Conservation (phyloP, 2,329 filamentous ascomycete genomes). For the Talaromyces sp. region DNA sequence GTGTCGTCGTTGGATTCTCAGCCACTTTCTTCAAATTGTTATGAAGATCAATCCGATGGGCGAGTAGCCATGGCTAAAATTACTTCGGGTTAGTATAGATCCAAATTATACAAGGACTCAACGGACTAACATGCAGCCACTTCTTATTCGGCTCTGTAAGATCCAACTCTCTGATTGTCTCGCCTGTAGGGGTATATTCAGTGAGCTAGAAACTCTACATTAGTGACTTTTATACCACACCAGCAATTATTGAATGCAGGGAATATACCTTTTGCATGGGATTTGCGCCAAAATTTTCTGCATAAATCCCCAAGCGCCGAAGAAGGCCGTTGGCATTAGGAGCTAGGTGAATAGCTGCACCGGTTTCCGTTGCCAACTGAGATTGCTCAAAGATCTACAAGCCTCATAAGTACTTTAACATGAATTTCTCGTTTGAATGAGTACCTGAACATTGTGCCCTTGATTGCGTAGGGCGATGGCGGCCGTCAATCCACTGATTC, state of each 20-base stretch:
- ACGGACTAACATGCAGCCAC: background rate
- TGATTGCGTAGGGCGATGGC: slow-evolving; percentile 51
- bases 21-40: slow-evolving; percentile 51
- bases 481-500: slow-evolving; percentile 32
- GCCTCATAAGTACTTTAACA: background rate
- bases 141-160: background rate
- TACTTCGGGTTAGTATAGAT: background rate
- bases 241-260: too few species aligned
- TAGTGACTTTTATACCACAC: background rate
- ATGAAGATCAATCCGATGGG: slow-evolving; percentile 54
- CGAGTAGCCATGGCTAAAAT: slow-evolving; percentile 48
- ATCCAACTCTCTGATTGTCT: background rate
- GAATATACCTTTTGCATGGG: background rate
- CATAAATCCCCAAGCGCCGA: slow-evolving; percentile 41
- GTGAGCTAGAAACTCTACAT: background rate
- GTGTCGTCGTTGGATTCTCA: slow-evolving; percentile 30
- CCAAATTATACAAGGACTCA: background rate
- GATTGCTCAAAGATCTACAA: slow-evolving; percentile 55
- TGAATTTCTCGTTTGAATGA: too few species aligned
- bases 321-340: slow-evolving; percentile 61
- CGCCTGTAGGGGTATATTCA: background rate
- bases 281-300: slow-evolving; percentile 41
- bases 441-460: slow-evolving; percentile 45
- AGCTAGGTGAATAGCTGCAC: slow-evolving; percentile 60
- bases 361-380: slow-evolving; percentile 53